phyloP scores from a whole-genome alignment of 176 grass and related monocot genomes.

The Avena atlantica region DNA sequence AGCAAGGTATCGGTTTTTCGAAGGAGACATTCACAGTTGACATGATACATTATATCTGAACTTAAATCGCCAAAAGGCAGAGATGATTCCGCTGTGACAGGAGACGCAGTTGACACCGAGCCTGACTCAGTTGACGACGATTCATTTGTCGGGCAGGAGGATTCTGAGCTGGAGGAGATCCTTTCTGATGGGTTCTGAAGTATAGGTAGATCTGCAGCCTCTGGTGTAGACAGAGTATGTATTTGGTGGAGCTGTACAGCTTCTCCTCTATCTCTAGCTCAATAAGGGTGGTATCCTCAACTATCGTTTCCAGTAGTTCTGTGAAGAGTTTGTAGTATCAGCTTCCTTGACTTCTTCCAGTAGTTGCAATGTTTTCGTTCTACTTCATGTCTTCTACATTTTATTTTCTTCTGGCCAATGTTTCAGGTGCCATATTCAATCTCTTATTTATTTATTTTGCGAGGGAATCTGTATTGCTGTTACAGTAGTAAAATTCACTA shows the following conservation, averaged over 20 bases:
- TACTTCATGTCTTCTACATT: background rate
- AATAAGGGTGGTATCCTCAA: conserved; percentile 1
- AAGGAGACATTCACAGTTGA: too few species aligned
- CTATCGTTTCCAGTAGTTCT: conserved; percentile 2
- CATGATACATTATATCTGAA: too few species aligned
- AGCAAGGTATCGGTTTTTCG: background rate
- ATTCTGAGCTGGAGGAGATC: conserved; percentile 61
- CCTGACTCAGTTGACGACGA: conserved; percentile 32
- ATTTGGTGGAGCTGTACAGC: conserved; percentile 40
- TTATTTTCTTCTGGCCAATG: background rate
- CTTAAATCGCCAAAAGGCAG: too few species aligned
- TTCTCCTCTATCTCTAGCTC: background rate
- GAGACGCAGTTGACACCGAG: conserved; percentile 16
- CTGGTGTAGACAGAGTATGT: conserved; percentile 44
- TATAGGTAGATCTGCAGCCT: conserved; percentile 34
- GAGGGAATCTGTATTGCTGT: background rate
- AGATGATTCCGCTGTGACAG: too few species aligned
- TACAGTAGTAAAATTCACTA: background rate
- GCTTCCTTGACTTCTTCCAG: background rate
- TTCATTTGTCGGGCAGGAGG: conserved; percentile 39
- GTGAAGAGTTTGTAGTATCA: background rate
- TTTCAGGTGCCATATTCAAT: background rate
- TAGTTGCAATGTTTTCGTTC: conserved; percentile 31
- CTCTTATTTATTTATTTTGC: background rate
- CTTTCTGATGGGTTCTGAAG: conserved; percentile 45